Conservation (phyloP, 768 basidiomycete species). For the Lyophyllum atratum region DNA sequence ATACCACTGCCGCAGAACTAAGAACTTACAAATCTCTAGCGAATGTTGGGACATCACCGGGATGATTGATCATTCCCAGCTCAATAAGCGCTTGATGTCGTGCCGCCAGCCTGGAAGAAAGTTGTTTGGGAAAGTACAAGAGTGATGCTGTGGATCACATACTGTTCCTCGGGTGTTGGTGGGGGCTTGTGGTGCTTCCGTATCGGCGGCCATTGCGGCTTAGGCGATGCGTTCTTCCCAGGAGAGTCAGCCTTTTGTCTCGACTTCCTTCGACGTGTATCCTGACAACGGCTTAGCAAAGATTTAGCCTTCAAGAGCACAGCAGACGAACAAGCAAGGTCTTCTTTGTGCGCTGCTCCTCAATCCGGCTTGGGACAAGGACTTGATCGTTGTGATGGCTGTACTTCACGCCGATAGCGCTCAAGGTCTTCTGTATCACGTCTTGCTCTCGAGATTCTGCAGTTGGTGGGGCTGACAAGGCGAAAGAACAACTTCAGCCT, state of each 20-base stretch:
- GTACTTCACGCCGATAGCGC: conserved; percentile 65
- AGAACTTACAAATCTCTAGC: conserved; percentile 65
- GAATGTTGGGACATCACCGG: conserved; percentile 55
- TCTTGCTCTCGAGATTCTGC: conserved; percentile 40
- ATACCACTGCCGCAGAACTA: background rate
- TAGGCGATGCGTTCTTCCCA: conserved; percentile 31
- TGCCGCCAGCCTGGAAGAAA: conserved; percentile 43
- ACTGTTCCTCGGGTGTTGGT: conserved; percentile 54
- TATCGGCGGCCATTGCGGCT: conserved; percentile 64
- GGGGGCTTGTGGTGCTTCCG: conserved; percentile 56
- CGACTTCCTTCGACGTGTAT: conserved; percentile 28
- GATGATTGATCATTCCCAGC: conserved; percentile 56
- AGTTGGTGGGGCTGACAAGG: conserved; percentile 35
- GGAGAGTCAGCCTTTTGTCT: conserved; percentile 18
- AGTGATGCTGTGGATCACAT: conserved; percentile 17
- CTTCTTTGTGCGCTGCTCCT: conserved; percentile 60
- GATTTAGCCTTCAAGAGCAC: background rate
- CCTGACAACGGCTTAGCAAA: conserved; percentile 21
- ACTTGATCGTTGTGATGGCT: conserved; percentile 77
- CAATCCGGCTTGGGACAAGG: conserved; percentile 66
- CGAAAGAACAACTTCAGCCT: background rate
- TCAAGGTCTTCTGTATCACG: conserved; percentile 54
- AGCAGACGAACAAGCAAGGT: conserved; percentile 45
- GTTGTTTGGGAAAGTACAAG: background rate
- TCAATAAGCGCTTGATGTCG: conserved; percentile 65